Base-by-base conservation (phyloP, 805 yeast species). In the Cyberlindnera galapagoensis region DNA sequence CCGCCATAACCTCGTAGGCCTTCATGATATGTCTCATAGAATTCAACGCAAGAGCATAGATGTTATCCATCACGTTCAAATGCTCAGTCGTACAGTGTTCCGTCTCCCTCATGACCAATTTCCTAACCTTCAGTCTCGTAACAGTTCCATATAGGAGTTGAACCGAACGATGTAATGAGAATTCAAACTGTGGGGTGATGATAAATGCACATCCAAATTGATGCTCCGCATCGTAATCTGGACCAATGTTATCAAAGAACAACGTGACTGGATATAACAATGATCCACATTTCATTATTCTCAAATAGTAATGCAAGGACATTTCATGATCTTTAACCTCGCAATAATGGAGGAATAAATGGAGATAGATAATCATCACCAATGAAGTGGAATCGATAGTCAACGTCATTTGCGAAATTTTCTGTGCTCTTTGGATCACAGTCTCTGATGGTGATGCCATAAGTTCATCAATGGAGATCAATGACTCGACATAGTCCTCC, bases 171-270 rank as follows among this genome's bases (percentile, higher is more conserved):
- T 49, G 56, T 2, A 40, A 5, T 5, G 31, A 26, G 10, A 40
- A 12, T 18, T 49, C 53, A 20, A 51, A 38, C 31, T 37, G 48
- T 15, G 46, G 54, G 17, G 46, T 38, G 9, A 45, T 22, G 5
- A 37, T 13, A 2, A 34, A 24, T 4, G 49, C 40, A 30, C 19
- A 22, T 7, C 54, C 54, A 33, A 51, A 51, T 18, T 47, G 47
- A 20, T 40, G 36, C 17, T 33, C 18, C 14, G 48, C 7, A 30
- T 49, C 42, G 21, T 29, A 42, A 9, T 43, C 44, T 4, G 28
- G 11, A 9, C 26, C 29, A 3, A 36, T 31, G 2, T 35, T 28
- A 13, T 48, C 47, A 19, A 43, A 34, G 30, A 46, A 50, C n/a
- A 36, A 23, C 7, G 35, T 27, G 6, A 33, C 4, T 21, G 40